These are phyloP conservation scores for Geranium brycei DNA, from an alignment of 345 rosid genomes.

Conservation along the genomic window DNA sequence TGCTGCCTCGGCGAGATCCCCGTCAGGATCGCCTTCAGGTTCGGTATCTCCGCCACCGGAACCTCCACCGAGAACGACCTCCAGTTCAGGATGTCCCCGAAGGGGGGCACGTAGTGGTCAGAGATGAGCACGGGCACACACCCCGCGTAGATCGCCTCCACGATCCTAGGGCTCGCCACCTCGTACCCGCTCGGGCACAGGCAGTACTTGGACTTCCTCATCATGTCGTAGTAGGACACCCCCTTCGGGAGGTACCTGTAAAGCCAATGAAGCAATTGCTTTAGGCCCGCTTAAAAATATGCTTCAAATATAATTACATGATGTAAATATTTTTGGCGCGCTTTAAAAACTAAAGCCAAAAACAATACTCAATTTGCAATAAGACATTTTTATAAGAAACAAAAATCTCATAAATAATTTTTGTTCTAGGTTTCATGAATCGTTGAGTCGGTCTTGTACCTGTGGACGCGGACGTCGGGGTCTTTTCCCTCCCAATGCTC, in stretches of 20 bases:
- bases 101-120: constrained; percentile 72
- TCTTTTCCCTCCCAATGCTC: constrained; percentile 81
- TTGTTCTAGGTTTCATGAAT: too few species aligned
- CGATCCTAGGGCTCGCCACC: constrained; percentile 81
- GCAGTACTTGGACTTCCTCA: constrained; percentile 72
- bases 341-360: too few species aligned
- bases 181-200: constrained; percentile 90
- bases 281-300: too few species aligned
- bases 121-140: constrained; percentile 84
- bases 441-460: not conserved
- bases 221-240: constrained; percentile 51
- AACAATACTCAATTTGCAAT: too few species aligned
- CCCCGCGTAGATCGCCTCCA: constrained; percentile 72
- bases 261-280: too few species aligned
- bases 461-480: constrained; percentile 44
- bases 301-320: too few species aligned
- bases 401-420: too few species aligned
- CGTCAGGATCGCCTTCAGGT: constrained; percentile 46
- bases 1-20: constrained; percentile 65
- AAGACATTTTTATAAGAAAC: too few species aligned
- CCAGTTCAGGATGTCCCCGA: constrained; percentile 80
- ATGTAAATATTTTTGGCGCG: too few species aligned
- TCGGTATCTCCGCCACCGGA: constrained; percentile 53
- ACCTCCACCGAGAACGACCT: constrained; percentile 57
- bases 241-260: constrained; percentile 54